Base-by-base conservation (phyloP, 2,329 filamentous ascomycete species). In the Sporothrix globosa region DNA sequence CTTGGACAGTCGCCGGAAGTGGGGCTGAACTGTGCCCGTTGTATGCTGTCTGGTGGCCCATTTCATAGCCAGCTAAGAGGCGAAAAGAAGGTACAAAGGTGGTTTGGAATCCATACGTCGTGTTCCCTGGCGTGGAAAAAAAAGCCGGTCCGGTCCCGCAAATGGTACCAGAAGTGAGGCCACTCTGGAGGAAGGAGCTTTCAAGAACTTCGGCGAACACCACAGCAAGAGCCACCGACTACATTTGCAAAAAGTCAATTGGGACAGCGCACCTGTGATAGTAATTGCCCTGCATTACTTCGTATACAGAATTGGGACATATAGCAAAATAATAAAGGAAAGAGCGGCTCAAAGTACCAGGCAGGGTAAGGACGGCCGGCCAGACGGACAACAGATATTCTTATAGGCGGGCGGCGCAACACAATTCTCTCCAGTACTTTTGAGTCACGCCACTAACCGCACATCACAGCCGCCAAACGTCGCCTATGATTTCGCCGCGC, bases 341-440 rank as follows among this genome's bases (percentile, higher is more conserved):
- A 50, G 61, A 11, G 61, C 44, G 24, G 44, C 6, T 50, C 24
- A 50, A 66, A 66, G 21, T 21, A 65, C 39, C 10, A 9, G 27
- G 30, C 34, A 39, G 53, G 61, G 46, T 9, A 66, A 44, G 46
- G 19, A 34, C 63, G 46, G 19, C 63, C 44, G 46, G 21, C 17
- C 24, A 46, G 39, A 11, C 46, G 27, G 17, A 52, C 44, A 5
- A 48, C 10, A 24, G 21, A n/a, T 52, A 66, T 66, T 50, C 63
- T 66, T 66, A 66, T 66, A 66, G 27, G 63, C 63, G 63, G 46
- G 46, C 63, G 27, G 63, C 27, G 27, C 61, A 52, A 30, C 24
- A 21, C n/a, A 30, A 27, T 34, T 19, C 41, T 10, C 44, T 10
- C 56, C 21, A 41, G 27, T n/a, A 17, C 34, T 53, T 66, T 66